Conservation (phyloP, 208 protist genomes). For the Acanthamoeba rhysodes region DNA sequence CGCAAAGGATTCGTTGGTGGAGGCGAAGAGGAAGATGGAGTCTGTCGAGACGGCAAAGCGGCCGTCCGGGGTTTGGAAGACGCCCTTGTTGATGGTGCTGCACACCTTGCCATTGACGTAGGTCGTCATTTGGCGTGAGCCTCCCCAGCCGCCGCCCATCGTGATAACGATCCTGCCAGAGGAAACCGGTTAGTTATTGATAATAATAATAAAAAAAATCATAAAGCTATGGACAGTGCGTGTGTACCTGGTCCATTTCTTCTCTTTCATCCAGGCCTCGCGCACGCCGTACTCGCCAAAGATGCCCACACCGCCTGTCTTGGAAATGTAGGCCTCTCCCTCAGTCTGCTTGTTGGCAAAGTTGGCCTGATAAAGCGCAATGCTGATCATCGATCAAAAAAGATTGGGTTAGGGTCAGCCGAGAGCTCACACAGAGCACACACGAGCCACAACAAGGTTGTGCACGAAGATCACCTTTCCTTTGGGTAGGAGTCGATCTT, state of each 20-base stretch:
- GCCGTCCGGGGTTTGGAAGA: slow-evolving; percentile 75
- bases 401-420: background rate
- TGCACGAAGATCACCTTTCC: background rate
- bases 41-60: slow-evolving; percentile 74
- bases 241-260: slow-evolving; percentile 73
- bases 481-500: slow-evolving; percentile 57
- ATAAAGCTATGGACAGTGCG: no score
- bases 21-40: slow-evolving; percentile 68
- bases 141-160: slow-evolving; percentile 52
- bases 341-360: slow-evolving; percentile 72
- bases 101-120: slow-evolving; percentile 76
- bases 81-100: slow-evolving; percentile 73
- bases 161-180: slow-evolving; percentile 58
- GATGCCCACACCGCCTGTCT: slow-evolving; percentile 73
- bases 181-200: no score
- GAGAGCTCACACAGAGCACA: no score
- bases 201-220: no score
- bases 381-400: background rate
- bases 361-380: slow-evolving; percentile 74
- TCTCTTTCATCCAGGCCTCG: slow-evolving; percentile 63
- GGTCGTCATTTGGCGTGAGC: slow-evolving; percentile 67
- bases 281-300: slow-evolving; percentile 76
- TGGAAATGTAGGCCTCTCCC: slow-evolving; percentile 76
- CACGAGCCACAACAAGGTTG: no score
- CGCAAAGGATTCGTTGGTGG: slow-evolving; percentile 71